Evolutionary conservation across 352 stramenopile species (phyloP).

Genomic region (Phytophthora multivora): DNA sequence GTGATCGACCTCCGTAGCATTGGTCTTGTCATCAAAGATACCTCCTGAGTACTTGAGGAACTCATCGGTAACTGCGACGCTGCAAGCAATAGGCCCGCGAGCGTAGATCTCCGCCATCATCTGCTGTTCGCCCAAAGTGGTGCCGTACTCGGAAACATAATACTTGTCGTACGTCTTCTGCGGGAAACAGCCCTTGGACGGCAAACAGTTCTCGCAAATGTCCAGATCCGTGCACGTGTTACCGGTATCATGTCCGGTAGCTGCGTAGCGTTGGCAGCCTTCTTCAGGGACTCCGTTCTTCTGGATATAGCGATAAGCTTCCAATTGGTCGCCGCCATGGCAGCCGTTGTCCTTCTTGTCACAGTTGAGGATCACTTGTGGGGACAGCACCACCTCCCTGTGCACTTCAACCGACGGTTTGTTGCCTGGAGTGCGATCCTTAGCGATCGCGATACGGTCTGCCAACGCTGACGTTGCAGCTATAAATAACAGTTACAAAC

Average conservation of each 20-base stretch:
- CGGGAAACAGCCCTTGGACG: constrained; percentile 80
- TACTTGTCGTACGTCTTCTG: constrained; percentile 95
- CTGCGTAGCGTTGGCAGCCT: constrained; percentile 94
- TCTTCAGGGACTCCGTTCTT: constrained; percentile 94
- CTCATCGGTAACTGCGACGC: constrained; percentile 90
- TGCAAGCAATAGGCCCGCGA: constrained; percentile 94
- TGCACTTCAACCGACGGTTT: constrained; percentile 68
- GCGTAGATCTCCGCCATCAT: constrained; percentile 98
- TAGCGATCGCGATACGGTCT: constrained; percentile 87
- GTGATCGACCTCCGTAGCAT: constrained; percentile 77
- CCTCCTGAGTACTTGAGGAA: constrained; percentile 94
- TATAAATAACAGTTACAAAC: constrained; percentile 7
- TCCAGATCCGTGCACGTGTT: constrained; percentile 88
- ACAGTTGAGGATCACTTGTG: constrained; percentile 90
- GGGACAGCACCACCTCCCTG: constrained; percentile 81
- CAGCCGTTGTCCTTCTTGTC: constrained; percentile 88
- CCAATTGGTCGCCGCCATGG: constrained; percentile 92
- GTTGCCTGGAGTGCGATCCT: constrained; percentile 54
- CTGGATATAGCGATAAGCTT: constrained; percentile 93
- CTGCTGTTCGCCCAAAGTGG: constrained; percentile 86
- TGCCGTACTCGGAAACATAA: constrained; percentile 95
- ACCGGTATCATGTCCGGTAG: constrained; percentile 90
- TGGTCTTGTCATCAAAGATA: constrained; percentile 93
- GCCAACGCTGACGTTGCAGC: constrained; percentile 84
- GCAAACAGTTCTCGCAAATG: constrained; percentile 93